These are phyloP conservation scores for Esteya vermicola DNA, from an alignment of 2,329 filamentous ascomycete genomes.

Conservation along the genomic window DNA sequence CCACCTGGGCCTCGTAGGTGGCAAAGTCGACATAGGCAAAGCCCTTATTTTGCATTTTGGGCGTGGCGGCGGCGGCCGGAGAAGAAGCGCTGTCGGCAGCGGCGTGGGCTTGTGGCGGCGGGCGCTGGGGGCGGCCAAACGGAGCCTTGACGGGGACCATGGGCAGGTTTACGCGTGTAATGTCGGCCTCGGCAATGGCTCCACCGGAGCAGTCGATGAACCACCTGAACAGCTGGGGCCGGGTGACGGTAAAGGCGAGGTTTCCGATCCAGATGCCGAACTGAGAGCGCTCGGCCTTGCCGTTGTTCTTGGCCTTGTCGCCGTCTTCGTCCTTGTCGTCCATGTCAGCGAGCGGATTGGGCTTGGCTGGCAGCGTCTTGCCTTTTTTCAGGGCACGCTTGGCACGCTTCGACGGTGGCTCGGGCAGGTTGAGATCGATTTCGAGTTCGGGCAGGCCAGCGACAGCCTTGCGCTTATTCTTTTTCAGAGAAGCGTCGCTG, in stretches of 20 bases:
- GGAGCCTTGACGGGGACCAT: not conserved
- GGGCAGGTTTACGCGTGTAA: constrained; percentile 77
- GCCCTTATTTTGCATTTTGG: constrained; percentile 52
- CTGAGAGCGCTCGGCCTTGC: constrained; percentile 52
- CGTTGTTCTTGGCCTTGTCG: constrained; percentile 11
- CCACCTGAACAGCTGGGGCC: constrained; percentile 63
- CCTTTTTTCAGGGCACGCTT: constrained; percentile 81
- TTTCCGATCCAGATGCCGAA: constrained; percentile 95
- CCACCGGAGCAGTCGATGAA: constrained; percentile 59
- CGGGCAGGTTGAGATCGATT: constrained; percentile 77
- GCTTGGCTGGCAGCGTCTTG: constrained; percentile 36
- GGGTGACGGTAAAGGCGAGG: constrained; percentile 68
- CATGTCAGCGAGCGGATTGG: constrained; percentile 15
- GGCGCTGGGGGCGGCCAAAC: not conserved
- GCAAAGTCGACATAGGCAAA: constrained; percentile 94
- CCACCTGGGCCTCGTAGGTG: constrained; percentile 51
- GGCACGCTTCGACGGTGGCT: constrained; percentile 90
- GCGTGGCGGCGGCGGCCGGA: constrained; percentile 17
- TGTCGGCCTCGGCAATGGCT: constrained; percentile 50
- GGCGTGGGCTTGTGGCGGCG: not conserved
- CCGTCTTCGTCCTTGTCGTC: constrained; percentile 1
- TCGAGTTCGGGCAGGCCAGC: constrained; percentile 54
- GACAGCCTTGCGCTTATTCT: constrained; percentile 61
- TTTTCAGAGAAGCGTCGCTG: constrained; percentile 39
- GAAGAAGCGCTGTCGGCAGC: not conserved